Base-by-base conservation (phyloP, 1,284 basidiomycete species). In the Pisolithus thermaeus region DNA sequence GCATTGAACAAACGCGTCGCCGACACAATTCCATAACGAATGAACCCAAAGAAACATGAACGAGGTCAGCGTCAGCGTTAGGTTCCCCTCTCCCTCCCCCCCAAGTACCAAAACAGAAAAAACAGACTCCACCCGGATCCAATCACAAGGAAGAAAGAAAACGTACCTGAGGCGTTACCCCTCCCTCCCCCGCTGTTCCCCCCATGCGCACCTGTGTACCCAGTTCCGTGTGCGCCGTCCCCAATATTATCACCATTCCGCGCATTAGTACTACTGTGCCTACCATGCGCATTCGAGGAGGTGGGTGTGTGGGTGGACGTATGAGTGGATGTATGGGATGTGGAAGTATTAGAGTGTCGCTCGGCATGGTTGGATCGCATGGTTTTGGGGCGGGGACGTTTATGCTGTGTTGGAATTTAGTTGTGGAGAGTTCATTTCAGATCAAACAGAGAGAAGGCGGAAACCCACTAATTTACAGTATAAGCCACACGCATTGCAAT, bases 401-500 rank as follows among this genome's bases (percentile, higher is more conserved):
- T 90, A 65, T 90, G 87, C 83, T 86, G 58, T 27, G 28, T 41
- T 49, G 46, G 22, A 51, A 7, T 52, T 58, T 40, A 57, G 22
- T 25, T 7, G 11, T 7, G 6, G 11, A 7, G 7, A 8, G 6
- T 4, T 27, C 1, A 7, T 2, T 27, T 38, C 11, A 30, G 36
- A 25, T n/a, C 1, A 27, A 27, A 27, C 25, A 27, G 25, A 27
- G 25, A 27, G 7, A 7, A 12, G 47, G 12, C 3, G 7, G 35
- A 7, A 2, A 74, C 81, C 54, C 60, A 86, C 86, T 69, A 87
- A 65, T 63, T 88, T 89, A 68, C 85, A 89, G 65, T 90, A 89
- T 46, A 89, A 68, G 7, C 87, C 87, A 59, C 87, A 90, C 1
- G 86, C 87, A 57, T 90, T 90, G 65, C 88, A 90, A 61, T 91